Percentiles rank a stretch among this genome's conserved stretches.
phyloP scores from a whole-genome alignment of 768 basidiomycete genomes.

The Phlebiopsis flavidoalba region DNA sequence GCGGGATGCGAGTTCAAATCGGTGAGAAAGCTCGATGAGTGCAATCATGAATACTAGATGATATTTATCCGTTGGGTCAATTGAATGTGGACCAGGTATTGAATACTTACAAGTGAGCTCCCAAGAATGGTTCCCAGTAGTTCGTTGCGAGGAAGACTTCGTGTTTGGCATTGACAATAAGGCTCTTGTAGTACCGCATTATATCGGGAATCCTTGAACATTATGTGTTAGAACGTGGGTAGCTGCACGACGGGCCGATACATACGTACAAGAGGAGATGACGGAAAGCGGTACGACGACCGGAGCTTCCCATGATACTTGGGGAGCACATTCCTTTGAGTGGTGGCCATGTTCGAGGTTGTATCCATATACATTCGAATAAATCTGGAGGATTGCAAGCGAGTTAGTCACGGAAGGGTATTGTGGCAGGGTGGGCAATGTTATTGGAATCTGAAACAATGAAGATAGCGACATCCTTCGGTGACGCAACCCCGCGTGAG shows the following conservation, averaged over 20 bases:
- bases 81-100: background rate
- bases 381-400: conserved; percentile 37
- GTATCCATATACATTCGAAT: conserved; percentile 55
- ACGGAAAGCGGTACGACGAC: conserved; percentile 59
- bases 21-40: conserved; percentile 45
- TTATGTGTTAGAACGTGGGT: conserved; percentile 6
- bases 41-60: conserved; percentile 34
- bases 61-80: conserved; percentile 11
- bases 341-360: conserved; percentile 48
- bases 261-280: conserved; percentile 47
- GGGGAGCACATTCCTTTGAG: conserved; percentile 57
- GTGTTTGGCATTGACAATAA: conserved; percentile 54
- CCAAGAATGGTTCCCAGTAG: conserved; percentile 40
- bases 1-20: conserved; percentile 38
- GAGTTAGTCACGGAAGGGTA: background rate
- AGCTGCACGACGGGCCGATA: background rate
- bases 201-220: conserved; percentile 58
- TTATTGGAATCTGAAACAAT: background rate
- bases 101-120: conserved; percentile 28
- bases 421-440: no score
- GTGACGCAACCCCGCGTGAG: background rate
- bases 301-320: conserved; percentile 54
- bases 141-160: conserved; percentile 70
- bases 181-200: conserved; percentile 61
- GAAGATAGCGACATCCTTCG: background rate